phyloP scores from a whole-genome alignment of 2,329 filamentous ascomycete species.

The Paraphaeosphaeria sporulosa region DNA sequence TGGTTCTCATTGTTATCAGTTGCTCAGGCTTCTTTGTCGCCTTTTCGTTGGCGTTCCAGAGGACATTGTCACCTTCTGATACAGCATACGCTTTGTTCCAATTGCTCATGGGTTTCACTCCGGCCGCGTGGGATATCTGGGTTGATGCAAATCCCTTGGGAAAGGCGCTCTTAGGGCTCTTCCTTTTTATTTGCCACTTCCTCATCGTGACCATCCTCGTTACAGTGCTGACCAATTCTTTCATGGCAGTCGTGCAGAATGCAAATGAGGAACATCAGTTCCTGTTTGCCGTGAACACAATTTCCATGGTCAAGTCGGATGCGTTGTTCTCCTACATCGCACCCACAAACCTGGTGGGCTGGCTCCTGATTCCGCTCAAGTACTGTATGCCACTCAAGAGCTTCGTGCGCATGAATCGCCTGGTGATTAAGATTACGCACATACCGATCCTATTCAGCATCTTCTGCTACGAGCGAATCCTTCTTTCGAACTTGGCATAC shows the following conservation, averaged over 20 bases:
- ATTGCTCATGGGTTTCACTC: conserved; percentile 94
- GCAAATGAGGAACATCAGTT: conserved; percentile 92
- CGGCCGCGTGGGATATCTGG: conserved; percentile 92
- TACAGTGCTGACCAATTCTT: conserved; percentile 94
- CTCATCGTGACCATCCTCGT: conserved; percentile 93
- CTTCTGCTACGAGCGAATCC: conserved; percentile 83
- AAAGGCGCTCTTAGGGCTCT: conserved; percentile 76
- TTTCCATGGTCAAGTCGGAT: conserved; percentile 98
- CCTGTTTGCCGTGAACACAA: conserved; percentile 94
- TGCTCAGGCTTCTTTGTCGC: conserved; percentile 97
- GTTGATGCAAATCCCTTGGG: conserved; percentile 81
- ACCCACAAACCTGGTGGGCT: conserved; percentile 89
- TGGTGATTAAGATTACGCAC: conserved; percentile 89
- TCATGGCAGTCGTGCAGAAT: conserved; percentile 93
- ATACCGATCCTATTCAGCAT: conserved; percentile 87
- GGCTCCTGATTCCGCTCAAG: conserved; percentile 83
- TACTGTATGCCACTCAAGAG: conserved; percentile 80
- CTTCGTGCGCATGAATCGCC: conserved; percentile 88
- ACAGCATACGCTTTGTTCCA: conserved; percentile 94
- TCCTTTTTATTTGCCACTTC: conserved; percentile 95
- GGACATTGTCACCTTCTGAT: conserved; percentile 71
- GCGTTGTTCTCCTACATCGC: conserved; percentile 93
- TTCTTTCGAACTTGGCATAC: conserved; percentile 78
- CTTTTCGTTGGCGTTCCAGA: conserved; percentile 81
- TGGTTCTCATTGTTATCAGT: conserved; percentile 82